Base-by-base conservation (phyloP, 352 stramenopile species). In the Hyaloperonospora arabidopsidis region DNA sequence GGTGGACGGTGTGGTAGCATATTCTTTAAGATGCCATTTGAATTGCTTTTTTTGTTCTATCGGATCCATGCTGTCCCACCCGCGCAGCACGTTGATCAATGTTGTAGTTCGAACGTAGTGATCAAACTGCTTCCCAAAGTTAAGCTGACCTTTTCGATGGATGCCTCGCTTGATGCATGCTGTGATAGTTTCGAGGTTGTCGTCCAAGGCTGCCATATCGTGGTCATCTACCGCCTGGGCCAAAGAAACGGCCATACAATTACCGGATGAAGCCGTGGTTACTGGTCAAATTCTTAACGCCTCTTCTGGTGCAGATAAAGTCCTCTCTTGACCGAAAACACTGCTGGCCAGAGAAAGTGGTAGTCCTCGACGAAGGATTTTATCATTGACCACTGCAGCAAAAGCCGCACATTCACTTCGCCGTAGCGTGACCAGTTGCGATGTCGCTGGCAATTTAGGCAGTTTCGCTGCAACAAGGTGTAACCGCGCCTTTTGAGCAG, bases 1-100 rank as follows among this genome's bases (percentile, higher is more conserved):
- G 25, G 25, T 29, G 25, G 25, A 29, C 25, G 25, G 25, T 8
- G 3, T 29, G 25, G 25, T 7, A 7, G 25, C 25, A 7, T 29
- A 29, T 29, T 29, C 64, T 87, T 41, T 41, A 5, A 3, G 11
- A 15, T 41, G 11, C 35, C 11, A 18, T 5, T 41, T 5, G 3
- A 41, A 41, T 10, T 41, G 15, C 35, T 41, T 15, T 5, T 41
- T 41, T 13, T 7, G 13, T 38, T 13, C 32, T 13, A 13, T 13
- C 13, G 32, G 7, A 13, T 7, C 7, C 32, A 38, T 38, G 7
- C 32, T 13, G 13, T 38, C 13, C 35, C 35, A 41, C 12, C 35
- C 35, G 12, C 12, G 12, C 12, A 15, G 12, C n/a, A 41, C n/a
- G 5, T 41, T 41, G 12, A 41, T 41, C 4, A 41, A 10, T 10